A percentile compares a stretch with the other conserved stretches of the same genome.
These are phyloP conservation scores for Lodderomyces margitis DNA, from an alignment of 1,139 yeast species.

Conservation along the genomic window DNA sequence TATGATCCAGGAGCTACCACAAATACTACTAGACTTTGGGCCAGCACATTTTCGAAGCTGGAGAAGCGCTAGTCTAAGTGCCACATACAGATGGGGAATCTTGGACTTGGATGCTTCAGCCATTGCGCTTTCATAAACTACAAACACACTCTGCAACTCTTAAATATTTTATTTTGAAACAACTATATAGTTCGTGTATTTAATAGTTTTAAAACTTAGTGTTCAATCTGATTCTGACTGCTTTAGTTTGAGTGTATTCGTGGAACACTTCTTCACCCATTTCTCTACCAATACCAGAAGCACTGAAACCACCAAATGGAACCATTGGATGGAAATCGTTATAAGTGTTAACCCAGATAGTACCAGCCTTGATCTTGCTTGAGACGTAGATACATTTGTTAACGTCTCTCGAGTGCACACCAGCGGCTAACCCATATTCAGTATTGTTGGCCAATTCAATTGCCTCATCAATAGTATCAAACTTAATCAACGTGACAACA, in stretches of 20 bases:
- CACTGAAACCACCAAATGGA: slow-evolving; percentile 85
- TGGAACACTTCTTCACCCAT: slow-evolving; percentile 84
- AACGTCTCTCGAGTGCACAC: slow-evolving; percentile 69
- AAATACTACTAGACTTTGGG: no score
- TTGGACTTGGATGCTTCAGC: no score
- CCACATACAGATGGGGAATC: no score
- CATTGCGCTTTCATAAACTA: no score
- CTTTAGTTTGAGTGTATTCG: slow-evolving; percentile 79
- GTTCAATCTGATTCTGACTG: slow-evolving; percentile 53
- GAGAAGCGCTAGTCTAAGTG: neutral
- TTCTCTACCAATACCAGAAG: slow-evolving; percentile 91
- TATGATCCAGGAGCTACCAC: neutral
- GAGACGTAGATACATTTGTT: slow-evolving; percentile 69
- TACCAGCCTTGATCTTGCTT: slow-evolving; percentile 71
- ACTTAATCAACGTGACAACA: slow-evolving; percentile 72
- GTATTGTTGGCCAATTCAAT: slow-evolving; percentile 68
- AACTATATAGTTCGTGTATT: no score
- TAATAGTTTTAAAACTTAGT: neutral
- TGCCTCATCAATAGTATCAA: slow-evolving; percentile 70
- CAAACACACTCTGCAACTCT: no score
- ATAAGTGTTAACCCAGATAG: slow-evolving; percentile 83
- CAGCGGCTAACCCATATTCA: slow-evolving; percentile 80
- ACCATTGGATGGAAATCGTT: slow-evolving; percentile 79
- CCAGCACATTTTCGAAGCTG: neutral
- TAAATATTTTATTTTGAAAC: no score